Conservation (phyloP, 768 basidiomycete genomes). For the Boletus rubescentipes region DNA sequence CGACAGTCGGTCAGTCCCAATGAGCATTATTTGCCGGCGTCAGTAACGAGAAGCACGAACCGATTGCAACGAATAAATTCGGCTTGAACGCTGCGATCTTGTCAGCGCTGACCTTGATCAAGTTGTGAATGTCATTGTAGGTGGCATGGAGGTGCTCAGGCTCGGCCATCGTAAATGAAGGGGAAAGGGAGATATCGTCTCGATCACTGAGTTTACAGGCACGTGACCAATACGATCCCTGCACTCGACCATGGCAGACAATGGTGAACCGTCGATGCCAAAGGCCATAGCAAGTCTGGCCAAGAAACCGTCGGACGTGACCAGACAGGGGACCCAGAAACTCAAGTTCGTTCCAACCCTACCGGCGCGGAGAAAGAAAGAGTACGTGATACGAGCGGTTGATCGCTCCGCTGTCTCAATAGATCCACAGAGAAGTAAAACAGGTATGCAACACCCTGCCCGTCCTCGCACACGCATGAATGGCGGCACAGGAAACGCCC, state of each 20-base stretch:
- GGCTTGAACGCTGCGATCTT: slow-evolving; percentile 84
- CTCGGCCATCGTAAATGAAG: slow-evolving; percentile 31
- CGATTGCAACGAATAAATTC: slow-evolving; percentile 83
- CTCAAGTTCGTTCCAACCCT: slow-evolving; percentile 81
- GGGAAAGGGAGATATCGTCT: not conserved
- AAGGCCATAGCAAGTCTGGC: slow-evolving; percentile 79
- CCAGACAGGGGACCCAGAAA: slow-evolving; percentile 70
- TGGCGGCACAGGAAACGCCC: slow-evolving; percentile 45
- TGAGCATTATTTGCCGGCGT: not conserved
- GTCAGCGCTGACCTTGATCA: slow-evolving; percentile 66
- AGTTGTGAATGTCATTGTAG: slow-evolving; percentile 92
- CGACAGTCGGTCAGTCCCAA: not conserved
- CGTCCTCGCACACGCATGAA: slow-evolving; percentile 1
- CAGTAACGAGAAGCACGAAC: slow-evolving; percentile 37
- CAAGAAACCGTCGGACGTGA: slow-evolving; percentile 68
- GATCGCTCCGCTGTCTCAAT: slow-evolving; percentile 5
- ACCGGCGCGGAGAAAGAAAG: slow-evolving; percentile 75
- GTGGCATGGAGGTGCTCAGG: slow-evolving; percentile 69
- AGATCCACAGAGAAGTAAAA: slow-evolving; percentile 56
- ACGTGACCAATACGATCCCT: slow-evolving; percentile 18
- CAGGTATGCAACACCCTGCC: slow-evolving; percentile 41
- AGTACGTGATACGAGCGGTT: slow-evolving; percentile 48
- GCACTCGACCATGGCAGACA: slow-evolving; percentile 16
- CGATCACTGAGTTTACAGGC: not conserved
- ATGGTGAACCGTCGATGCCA: slow-evolving; percentile 23